Evolutionary conservation across 202 grass and related monocot species (phyloP).

Genomic region (Panicum hallii): DNA sequence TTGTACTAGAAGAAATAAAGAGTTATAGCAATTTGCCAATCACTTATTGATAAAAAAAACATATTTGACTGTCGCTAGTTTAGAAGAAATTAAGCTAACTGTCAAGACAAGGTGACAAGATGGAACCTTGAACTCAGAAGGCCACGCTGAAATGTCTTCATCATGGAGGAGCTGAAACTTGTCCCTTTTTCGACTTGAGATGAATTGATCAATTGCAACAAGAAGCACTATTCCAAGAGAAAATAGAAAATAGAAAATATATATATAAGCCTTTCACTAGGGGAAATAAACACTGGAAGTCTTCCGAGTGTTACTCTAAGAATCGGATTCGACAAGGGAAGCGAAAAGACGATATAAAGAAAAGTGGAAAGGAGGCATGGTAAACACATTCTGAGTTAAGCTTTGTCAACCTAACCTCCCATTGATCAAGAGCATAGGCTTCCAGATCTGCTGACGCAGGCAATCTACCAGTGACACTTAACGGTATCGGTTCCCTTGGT

Average conservation of each 20-base stretch:
- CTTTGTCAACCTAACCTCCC: constrained; percentile 71
- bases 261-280: constrained; percentile 33
- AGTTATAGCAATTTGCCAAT: constrained; percentile 16
- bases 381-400: constrained; percentile 40
- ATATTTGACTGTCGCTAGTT: constrained; percentile 2
- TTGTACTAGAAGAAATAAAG: constrained; percentile 31
- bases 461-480: constrained; percentile 71
- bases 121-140: constrained; percentile 86
- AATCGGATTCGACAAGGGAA: constrained; percentile 11
- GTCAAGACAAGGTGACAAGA: constrained; percentile 39
- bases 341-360: constrained; percentile 8
- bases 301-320: neutral
- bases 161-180: constrained; percentile 87
- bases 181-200: constrained; percentile 78
- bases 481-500: constrained; percentile 77
- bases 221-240: constrained; percentile 61
- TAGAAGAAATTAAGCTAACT: neutral
- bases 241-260: constrained; percentile 13
- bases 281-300: constrained; percentile 8
- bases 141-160: constrained; percentile 84
- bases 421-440: constrained; percentile 77
- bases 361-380: constrained; percentile 6
- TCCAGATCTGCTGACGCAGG: constrained; percentile 78
- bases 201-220: constrained; percentile 98
- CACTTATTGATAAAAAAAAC: constrained; percentile 12